Evolutionary conservation across 352 stramenopile genomes (phyloP).

Genomic region (Phytophthora cajani): DNA sequence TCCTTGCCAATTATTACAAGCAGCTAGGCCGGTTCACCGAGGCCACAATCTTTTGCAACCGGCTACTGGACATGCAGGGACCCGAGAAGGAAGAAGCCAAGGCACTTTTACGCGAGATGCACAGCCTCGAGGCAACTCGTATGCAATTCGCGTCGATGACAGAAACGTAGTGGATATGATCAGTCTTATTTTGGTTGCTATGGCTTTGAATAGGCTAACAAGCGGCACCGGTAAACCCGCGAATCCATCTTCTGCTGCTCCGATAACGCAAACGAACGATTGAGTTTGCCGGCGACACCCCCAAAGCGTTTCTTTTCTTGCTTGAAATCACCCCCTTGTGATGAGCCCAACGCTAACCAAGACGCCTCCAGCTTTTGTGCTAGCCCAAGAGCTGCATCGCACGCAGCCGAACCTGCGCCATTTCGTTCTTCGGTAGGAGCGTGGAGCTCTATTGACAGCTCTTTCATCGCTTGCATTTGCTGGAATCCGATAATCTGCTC

Average conservation of each 20-base stretch:
- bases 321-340: neutral
- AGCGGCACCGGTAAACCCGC: constrained; percentile 34
- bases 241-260: constrained; percentile 29
- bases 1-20: constrained; percentile 87
- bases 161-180: constrained; percentile 2
- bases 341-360: constrained; percentile 24
- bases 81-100: constrained; percentile 88
- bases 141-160: constrained; percentile 13
- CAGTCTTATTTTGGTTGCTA: neutral
- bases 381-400: constrained; percentile 8
- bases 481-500: constrained; percentile 13
- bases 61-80: constrained; percentile 77
- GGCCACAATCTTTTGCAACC: constrained; percentile 78
- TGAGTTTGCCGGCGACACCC: constrained; percentile 3
- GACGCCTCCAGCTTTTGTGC: constrained; percentile 27
- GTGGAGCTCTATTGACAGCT: constrained; percentile 35
- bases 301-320: constrained; percentile 8
- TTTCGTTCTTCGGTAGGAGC: constrained; percentile 15
- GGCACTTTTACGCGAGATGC: constrained; percentile 78
- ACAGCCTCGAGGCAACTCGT: constrained; percentile 59
- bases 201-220: constrained; percentile 18
- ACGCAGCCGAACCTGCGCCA: neutral
- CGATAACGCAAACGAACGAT: constrained; percentile 28
- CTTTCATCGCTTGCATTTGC: constrained; percentile 28
- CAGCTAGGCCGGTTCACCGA: constrained; percentile 60